A percentile compares a stretch with the other conserved stretches of the same genome.
Evolutionary conservation across 129 eudicot species (phyloP).

Genomic region (Calendula officinalis): DNA sequence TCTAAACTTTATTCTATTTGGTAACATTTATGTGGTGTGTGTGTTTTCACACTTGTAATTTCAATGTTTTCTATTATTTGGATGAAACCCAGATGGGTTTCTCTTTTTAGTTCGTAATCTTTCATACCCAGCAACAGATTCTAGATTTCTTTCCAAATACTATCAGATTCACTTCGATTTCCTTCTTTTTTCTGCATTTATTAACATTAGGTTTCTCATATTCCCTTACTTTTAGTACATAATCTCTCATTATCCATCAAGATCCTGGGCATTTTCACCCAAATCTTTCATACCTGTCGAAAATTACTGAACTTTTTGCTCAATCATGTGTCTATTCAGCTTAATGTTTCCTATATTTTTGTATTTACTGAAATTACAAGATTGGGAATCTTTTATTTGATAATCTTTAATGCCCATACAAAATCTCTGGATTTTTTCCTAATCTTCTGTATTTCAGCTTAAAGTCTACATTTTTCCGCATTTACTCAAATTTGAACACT

Average conservation of each 20-base stretch:
- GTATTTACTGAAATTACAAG: not conserved
- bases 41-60: not conserved
- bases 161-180: conserved; percentile 24
- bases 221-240: conserved; percentile 3
- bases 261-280: not conserved
- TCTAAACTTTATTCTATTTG: not conserved
- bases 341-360: not conserved
- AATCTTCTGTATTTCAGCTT: conserved; percentile 2
- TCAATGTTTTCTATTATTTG: conserved; percentile 4
- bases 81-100: not conserved
- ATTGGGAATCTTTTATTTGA: not conserved
- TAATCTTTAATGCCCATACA: conserved; percentile 16
- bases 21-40: not conserved
- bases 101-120: conserved; percentile 17
- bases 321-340: not conserved
- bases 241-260: conserved; percentile 12
- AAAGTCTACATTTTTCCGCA: not conserved
- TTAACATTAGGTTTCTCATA: conserved; percentile 1
- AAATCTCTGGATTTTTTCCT: conserved; percentile 10
- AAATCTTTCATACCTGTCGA: not conserved
- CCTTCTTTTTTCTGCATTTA: not conserved
- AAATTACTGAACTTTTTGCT: not conserved
- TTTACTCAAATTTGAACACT: not conserved
- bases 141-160: conserved; percentile 13
- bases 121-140: conserved; percentile 7